A percentile compares a stretch with the other conserved stretches of the same genome.
Conservation (phyloP, 192 early-diverging fungal species). For the Mortierella claussenii region DNA sequence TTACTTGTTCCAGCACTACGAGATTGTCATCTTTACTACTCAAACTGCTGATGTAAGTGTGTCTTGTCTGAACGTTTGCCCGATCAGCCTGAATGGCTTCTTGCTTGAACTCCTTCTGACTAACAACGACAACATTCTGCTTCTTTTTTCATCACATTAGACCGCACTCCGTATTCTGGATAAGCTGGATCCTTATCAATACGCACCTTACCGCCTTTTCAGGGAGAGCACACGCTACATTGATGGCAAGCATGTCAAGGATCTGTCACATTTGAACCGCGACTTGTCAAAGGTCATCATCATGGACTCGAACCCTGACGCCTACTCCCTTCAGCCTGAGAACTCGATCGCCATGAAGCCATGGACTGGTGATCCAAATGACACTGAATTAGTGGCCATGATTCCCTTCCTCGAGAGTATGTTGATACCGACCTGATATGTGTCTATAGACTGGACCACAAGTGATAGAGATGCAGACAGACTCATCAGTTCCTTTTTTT, state of each 20-base stretch:
- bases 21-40: constrained; percentile 96
- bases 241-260: constrained; percentile 87
- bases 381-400: constrained; percentile 83
- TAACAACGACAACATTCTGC: no score
- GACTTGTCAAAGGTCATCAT: constrained; percentile 94
- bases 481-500: no score
- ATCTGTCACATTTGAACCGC: constrained; percentile 92
- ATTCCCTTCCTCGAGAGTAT: constrained; percentile 93
- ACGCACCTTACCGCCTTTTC: constrained; percentile 88
- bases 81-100: no score
- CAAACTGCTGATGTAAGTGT: constrained; percentile 81
- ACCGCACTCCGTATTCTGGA: constrained; percentile 87
- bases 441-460: no score
- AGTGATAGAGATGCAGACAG: no score
- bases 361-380: constrained; percentile 86
- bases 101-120: no score
- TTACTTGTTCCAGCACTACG: constrained; percentile 91
- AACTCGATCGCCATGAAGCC: constrained; percentile 87
- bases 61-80: no score
- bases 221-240: constrained; percentile 91
- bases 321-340: constrained; percentile 91
- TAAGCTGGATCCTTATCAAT: constrained; percentile 91
- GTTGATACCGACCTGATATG: constrained; percentile 31
- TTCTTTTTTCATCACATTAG: constrained; percentile 46
- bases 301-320: constrained; percentile 89